Conservation (phyloP, 441 rosid species). For the Codiaeum variegatum region DNA sequence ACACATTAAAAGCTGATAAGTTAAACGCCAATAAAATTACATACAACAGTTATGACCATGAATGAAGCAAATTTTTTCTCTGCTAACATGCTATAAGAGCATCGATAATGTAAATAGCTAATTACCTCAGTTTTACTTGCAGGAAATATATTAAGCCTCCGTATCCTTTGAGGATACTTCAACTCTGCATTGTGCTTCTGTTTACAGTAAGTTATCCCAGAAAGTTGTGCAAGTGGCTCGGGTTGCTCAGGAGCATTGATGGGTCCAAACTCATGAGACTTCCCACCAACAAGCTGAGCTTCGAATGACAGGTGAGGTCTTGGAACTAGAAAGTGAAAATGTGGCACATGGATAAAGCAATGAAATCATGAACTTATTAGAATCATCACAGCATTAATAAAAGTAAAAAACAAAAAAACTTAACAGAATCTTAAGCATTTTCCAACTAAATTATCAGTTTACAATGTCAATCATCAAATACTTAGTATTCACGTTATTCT, state of each 20-base stretch:
- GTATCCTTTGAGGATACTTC: slow-evolving; percentile 86
- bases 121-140: slow-evolving; percentile 77
- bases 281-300: slow-evolving; percentile 98
- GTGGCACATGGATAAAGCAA: slow-evolving; percentile 17
- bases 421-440: background rate
- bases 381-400: background rate
- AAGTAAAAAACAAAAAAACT: background rate
- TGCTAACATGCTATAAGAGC: background rate
- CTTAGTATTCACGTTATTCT: background rate
- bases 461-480: background rate
- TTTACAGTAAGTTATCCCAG: slow-evolving; percentile 56
- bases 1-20: background rate
- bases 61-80: background rate
- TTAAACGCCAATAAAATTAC: background rate
- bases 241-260: slow-evolving; percentile 85
- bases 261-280: slow-evolving; percentile 75
- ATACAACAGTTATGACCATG: background rate
- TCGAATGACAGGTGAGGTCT: slow-evolving; percentile 98
- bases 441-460: too few relatives aligned
- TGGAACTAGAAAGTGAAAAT: slow-evolving; percentile 61
- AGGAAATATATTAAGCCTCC: slow-evolving; percentile 87
- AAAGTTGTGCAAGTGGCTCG: slow-evolving; percentile 45
- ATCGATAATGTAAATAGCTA: background rate
- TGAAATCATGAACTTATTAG: slow-evolving; percentile 7
- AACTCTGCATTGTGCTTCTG: slow-evolving; percentile 81